These are phyloP conservation scores for Larix kaempferi DNA, from an alignment of 75 land plant genomes.

Conservation along the genomic window DNA sequence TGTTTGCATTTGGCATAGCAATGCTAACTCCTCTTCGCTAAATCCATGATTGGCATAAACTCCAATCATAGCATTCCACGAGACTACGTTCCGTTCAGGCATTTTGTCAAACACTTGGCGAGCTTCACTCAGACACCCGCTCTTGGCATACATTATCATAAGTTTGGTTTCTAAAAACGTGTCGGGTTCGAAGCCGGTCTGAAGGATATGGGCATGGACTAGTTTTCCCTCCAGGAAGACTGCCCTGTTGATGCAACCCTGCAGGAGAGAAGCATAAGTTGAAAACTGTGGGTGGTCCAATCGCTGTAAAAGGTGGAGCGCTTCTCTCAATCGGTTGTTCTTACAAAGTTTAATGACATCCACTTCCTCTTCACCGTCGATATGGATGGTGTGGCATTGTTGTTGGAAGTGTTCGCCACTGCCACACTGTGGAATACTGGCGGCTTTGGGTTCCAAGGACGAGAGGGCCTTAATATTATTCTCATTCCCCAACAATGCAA, in stretches of 20 bases:
- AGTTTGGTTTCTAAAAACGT: slow-evolving; percentile 30
- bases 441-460: no score
- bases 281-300: no score
- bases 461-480: no score
- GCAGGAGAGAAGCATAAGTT: slow-evolving; percentile 22
- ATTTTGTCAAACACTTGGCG: slow-evolving; percentile 19
- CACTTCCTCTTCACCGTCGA: no score
- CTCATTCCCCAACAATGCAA: no score
- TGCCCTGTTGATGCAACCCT: slow-evolving; percentile 22
- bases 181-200: slow-evolving; percentile 16
- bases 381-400: no score
- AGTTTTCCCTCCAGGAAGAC: slow-evolving; percentile 14
- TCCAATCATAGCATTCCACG: slow-evolving; percentile 32
- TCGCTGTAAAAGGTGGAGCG: no score
- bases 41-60: slow-evolving; percentile 29
- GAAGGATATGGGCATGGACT: slow-evolving; percentile 19
- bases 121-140: slow-evolving; percentile 24
- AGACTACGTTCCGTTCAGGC: slow-evolving; percentile 18
- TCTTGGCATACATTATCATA: slow-evolving; percentile 40
- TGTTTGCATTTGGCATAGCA: slow-evolving; percentile 5
- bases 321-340: no score
- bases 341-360: no score
- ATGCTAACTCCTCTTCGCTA: not conserved
- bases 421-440: no score
- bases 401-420: no score